Evolutionary conservation across 2,329 filamentous ascomycete genomes (phyloP), one percentile per base, ranked within the genome.

Genomic region (Tolypocladium paradoxum): DNA sequence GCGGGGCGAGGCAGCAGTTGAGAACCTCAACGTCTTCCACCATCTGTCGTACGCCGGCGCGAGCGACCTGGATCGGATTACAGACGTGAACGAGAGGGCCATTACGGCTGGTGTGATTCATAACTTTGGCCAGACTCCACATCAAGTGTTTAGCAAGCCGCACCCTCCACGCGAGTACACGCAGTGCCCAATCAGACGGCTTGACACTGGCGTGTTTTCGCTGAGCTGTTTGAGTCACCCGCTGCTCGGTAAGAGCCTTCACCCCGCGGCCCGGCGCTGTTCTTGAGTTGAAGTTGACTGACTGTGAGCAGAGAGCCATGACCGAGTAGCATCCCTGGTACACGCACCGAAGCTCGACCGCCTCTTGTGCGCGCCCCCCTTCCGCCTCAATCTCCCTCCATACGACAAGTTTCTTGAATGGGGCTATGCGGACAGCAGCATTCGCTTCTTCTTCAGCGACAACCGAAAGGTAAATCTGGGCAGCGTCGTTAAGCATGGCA

Each of bases 71-170:
- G 93, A 99, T 67, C 85, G 84, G 51, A 97, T 99, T 55, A 83
- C 85, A 8, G 92, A 97, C 64, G 87, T 88, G 0, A 83, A 92
- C 53, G 91, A 97, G 68, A 81, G 90, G 45, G 76, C 90, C 7
- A 88, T 92, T 6, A 92, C 90, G 0, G 96, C 96, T 52, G 90
- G 90, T 35, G 95, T 96, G 60, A 97, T 99, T 61, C 92, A 99
- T 70, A 97, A 97, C 62, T 99, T 99, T 68, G 93, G 93, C 0
- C 93, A 99, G 68, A 99, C 95, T 1, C 93, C 95, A 2, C 88
- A 95, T 61, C 95, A 99, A 67, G 87, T 97, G 18, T 99, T 97
- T 67, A 81, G 83, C 46, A 85, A 86, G 54, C 77, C 87, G 14
- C 93, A 99, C 68, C 84, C 87, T 4, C 72, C 80, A n/a, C 81